Conservation (phyloP, 2,329 filamentous ascomycete genomes). For the Phyllachora maydis region DNA sequence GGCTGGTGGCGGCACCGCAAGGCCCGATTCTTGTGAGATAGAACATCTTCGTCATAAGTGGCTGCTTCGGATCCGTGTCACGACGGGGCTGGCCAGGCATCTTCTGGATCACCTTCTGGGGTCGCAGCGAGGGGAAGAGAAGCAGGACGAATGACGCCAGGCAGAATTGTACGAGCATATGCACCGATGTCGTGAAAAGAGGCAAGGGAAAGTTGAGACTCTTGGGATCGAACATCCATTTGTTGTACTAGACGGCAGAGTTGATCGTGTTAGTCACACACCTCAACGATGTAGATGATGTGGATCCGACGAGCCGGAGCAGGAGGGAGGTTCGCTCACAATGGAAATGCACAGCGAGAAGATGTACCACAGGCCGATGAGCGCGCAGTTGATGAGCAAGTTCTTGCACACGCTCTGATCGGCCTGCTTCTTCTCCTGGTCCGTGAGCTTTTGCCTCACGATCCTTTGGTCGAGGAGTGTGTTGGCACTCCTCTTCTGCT, state of each 20-base stretch:
- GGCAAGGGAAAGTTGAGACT: slow-evolving; percentile 84
- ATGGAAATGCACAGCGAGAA: slow-evolving; percentile 89
- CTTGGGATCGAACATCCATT: slow-evolving; percentile 93
- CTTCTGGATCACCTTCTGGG: slow-evolving; percentile 26
- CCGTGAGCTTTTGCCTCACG: slow-evolving; percentile 33
- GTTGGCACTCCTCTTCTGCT: slow-evolving; percentile 44
- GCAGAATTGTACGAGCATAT: slow-evolving; percentile 88
- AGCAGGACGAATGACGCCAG: slow-evolving; percentile 62
- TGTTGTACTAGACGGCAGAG: slow-evolving; percentile 58
- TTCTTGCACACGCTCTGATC: slow-evolving; percentile 52
- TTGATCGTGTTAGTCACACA: slow-evolving; percentile 8
- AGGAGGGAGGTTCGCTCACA: slow-evolving; percentile 26
- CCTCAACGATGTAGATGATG: not conserved
- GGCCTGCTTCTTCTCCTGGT: slow-evolving; percentile 54
- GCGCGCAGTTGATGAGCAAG: slow-evolving; percentile 50
- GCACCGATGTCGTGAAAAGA: slow-evolving; percentile 81
- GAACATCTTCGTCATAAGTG: slow-evolving; percentile 74
- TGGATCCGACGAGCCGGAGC: not conserved
- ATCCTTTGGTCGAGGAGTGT: slow-evolving; percentile 51
- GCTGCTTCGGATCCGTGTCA: slow-evolving; percentile 28
- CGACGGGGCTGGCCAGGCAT: slow-evolving; percentile 28
- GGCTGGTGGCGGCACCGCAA: slow-evolving; percentile 76
- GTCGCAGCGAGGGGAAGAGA: slow-evolving; percentile 65
- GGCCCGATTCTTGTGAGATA: slow-evolving; percentile 84
- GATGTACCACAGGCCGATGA: slow-evolving; percentile 74